A percentile compares a stretch with the other conserved stretches of the same genome.
These are phyloP conservation scores for Polytrichum formosum DNA, from an alignment of 225 moss, liverwort and hornwort species.

Conservation along the genomic window DNA sequence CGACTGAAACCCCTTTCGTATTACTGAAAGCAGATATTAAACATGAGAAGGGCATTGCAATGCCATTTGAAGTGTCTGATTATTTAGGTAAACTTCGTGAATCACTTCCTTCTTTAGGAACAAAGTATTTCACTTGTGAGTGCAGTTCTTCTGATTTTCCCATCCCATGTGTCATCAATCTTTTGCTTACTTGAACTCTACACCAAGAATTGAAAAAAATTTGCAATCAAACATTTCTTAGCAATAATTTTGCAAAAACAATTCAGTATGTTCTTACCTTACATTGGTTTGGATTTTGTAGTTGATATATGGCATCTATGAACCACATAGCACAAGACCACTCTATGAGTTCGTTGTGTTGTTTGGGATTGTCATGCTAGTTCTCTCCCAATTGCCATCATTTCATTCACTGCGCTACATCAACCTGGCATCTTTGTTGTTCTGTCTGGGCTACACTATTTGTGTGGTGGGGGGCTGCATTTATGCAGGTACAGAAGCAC, in stretches of 20 bases:
- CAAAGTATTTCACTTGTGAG: not conserved
- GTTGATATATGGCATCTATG: slow-evolving; percentile 41
- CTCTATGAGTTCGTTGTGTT: slow-evolving; percentile 40
- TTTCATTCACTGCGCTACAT: slow-evolving; percentile 62
- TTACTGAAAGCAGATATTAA: not conserved
- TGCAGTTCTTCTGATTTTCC: not conserved
- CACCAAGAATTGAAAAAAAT: not conserved
- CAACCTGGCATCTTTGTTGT: slow-evolving; percentile 44
- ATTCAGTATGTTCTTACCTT: not conserved
- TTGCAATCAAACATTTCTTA: not conserved
- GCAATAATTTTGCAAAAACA: not conserved
- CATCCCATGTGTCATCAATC: not conserved
- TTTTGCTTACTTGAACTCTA: not conserved
- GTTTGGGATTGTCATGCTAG: slow-evolving; percentile 45
- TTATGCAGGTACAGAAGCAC: slow-evolving; percentile 38
- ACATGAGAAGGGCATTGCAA: not conserved
- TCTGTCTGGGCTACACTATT: slow-evolving; percentile 47
- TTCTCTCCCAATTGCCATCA: slow-evolving; percentile 58
- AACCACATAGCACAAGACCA: slow-evolving; percentile 28
- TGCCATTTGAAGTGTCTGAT: not conserved
- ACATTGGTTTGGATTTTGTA: slow-evolving; percentile 24
- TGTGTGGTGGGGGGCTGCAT: slow-evolving; percentile 59
- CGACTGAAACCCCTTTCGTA: not conserved
- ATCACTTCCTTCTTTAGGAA: not conserved
- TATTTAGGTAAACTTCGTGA: not conserved